phyloP scores from a whole-genome alignment of 441 rosid genomes.

The Adansonia rubrostipa region DNA sequence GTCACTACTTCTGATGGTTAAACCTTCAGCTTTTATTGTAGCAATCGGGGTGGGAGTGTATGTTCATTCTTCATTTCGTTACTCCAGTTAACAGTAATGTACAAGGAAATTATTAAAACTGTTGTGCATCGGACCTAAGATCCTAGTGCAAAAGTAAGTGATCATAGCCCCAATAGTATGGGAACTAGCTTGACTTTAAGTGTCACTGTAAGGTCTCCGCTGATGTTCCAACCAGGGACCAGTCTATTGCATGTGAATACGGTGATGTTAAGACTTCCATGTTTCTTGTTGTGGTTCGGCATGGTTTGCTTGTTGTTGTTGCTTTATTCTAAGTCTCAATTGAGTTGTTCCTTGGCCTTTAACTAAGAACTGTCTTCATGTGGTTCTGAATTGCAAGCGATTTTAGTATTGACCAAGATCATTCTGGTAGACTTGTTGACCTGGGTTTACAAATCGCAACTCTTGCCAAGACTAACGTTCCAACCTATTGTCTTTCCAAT shows the following conservation, averaged over 20 bases:
- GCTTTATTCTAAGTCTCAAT: background rate
- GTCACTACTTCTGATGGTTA: slow-evolving; percentile 72
- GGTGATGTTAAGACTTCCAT: background rate
- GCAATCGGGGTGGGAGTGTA: slow-evolving; percentile 89
- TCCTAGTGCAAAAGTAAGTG: background rate
- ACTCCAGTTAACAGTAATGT: background rate
- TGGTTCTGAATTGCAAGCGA: background rate
- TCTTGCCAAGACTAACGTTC: background rate
- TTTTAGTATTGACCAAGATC: background rate
- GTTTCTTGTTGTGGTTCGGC: background rate
- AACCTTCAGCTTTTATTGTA: slow-evolving; percentile 70
- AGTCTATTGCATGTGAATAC: background rate
- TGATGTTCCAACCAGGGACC: slow-evolving; percentile 20
- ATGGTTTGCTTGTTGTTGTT: background rate
- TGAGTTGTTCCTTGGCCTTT: slow-evolving; percentile 11
- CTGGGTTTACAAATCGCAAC: background rate
- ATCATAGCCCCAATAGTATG: background rate
- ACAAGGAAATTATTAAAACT: background rate
- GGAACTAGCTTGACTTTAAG: background rate
- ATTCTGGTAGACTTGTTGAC: background rate
- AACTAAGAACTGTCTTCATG: slow-evolving; percentile 4
- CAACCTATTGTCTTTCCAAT: slow-evolving; percentile 8
- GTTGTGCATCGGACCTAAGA: slow-evolving; percentile 16
- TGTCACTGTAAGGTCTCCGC: too few relatives aligned
- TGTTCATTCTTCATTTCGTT: slow-evolving; percentile 35